Conservation (phyloP, 352 stramenopile genomes). For the Saprolegnia diclina region DNA sequence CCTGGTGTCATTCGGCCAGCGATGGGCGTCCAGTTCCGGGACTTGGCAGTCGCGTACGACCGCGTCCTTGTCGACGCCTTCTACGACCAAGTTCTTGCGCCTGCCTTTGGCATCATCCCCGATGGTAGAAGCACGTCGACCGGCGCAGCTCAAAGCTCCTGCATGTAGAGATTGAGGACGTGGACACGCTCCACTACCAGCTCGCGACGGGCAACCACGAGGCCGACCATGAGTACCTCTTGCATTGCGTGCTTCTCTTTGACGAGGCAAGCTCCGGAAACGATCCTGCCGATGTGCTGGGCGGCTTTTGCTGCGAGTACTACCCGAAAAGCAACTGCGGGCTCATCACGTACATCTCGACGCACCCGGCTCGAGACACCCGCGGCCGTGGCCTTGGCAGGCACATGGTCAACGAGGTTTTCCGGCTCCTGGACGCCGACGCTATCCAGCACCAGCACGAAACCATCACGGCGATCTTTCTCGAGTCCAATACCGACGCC, state of each 20-base stretch:
- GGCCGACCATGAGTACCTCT: neutral
- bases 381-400: conserved; percentile 5
- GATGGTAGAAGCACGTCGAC: neutral
- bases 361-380: neutral
- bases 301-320: conserved; percentile 25
- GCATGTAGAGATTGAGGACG: conserved; percentile 3
- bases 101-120: conserved; percentile 20
- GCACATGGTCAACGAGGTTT: neutral
- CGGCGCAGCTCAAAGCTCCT: neutral
- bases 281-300: conserved; percentile 6
- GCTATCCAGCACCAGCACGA: neutral
- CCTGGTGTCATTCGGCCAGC: neutral
- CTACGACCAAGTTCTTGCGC: conserved; percentile 13
- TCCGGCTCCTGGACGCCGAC: neutral
- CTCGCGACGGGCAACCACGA: conserved; percentile 10
- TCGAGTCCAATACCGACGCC: conserved; percentile 21
- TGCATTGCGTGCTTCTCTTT: conserved; percentile 10
- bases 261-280: neutral
- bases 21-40: neutral
- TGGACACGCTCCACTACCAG: conserved; percentile 7
- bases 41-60: conserved; percentile 7
- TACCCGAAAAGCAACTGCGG: conserved; percentile 20
- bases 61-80: neutral
- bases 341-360: conserved; percentile 24
- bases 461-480: conserved; percentile 6